Base-by-base conservation (phyloP, 2,329 filamentous ascomycete species). In the Beauveria pseudobassiana region DNA sequence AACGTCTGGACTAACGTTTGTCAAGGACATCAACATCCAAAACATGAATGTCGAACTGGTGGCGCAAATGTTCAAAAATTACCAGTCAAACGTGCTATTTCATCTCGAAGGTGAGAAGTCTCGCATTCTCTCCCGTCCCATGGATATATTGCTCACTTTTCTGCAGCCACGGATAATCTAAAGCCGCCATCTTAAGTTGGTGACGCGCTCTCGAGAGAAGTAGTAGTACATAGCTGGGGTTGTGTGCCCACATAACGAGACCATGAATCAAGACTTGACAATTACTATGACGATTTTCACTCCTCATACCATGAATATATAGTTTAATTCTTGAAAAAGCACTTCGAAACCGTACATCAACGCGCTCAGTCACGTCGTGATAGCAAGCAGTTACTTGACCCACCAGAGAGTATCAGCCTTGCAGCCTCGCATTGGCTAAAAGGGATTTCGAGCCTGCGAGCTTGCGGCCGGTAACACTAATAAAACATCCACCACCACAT, bases 31-130 rank as follows among this genome's bases (percentile, higher is more conserved):
- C 81, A 98, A 98, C 71, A 88, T 97, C 61, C 90, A 96, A 70
- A 99, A 98, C 74, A 97, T 98, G 92, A 96, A 99, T 72, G 91
- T 97, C 42, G 95, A 98, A 77, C 83, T 98, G 3, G 95, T 98
- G 5, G 93, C 93, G 1, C 93, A 98, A 73, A 99, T 99, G 95
- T 99, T 98, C 81, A 97, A 98, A 79, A 99, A 98, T 77, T 99
- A 99, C 74, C 93, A 97, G 74, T 96, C 92, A 12, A 99, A 98
- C 69, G 93, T 98, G 16, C 79, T 98, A 6, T 98, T 99, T 74
- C 95, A 99, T 70, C 82, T 99, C 6, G 95, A 98, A 86, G 95
- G 95, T 96, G 80, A 67, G 73, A 56, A 43, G 40, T 20, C 14
- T 1, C 22, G 24, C 5, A 26, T 20, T 6, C 53, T 14, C 16